Conservation (phyloP, 768 basidiomycete genomes). For the Tricholoma terreum region DNA sequence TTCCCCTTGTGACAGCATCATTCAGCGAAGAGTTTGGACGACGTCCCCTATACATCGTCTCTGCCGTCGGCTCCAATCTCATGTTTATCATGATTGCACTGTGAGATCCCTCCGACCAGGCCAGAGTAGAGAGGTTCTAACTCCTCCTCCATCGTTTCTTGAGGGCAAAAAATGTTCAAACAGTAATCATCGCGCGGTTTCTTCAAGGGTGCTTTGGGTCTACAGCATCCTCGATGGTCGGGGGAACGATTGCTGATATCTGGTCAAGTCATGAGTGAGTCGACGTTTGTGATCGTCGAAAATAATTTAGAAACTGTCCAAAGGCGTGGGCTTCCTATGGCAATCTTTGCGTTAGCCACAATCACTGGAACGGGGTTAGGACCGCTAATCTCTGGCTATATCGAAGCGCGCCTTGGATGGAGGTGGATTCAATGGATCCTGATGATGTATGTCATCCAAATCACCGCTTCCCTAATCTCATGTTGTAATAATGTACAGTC, state of each 20-base stretch:
- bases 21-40: conserved; percentile 75
- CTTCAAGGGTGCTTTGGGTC: conserved; percentile 66
- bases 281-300: too few relatives aligned
- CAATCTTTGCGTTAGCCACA: conserved; percentile 61
- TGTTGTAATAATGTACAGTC: conserved; percentile 29
- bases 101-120: too few relatives aligned
- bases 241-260: conserved; percentile 71
- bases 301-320: too few relatives aligned
- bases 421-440: conserved; percentile 86
- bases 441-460: conserved; percentile 49
- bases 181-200: conserved; percentile 65
- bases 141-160: neutral
- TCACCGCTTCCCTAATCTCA: conserved; percentile 6
- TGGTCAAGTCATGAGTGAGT: conserved; percentile 60
- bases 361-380: conserved; percentile 63
- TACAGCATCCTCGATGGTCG: conserved; percentile 70
- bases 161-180: conserved; percentile 51
- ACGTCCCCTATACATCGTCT: conserved; percentile 54
- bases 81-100: conserved; percentile 49
- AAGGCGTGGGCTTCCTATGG: conserved; percentile 78
- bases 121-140: too few relatives aligned
- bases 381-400: conserved; percentile 62
- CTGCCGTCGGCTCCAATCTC: conserved; percentile 44
- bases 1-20: conserved; percentile 66
- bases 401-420: conserved; percentile 65